These are phyloP conservation scores for Priceomyces castillae DNA, from an alignment of 805 yeast genomes.

Conservation along the genomic window DNA sequence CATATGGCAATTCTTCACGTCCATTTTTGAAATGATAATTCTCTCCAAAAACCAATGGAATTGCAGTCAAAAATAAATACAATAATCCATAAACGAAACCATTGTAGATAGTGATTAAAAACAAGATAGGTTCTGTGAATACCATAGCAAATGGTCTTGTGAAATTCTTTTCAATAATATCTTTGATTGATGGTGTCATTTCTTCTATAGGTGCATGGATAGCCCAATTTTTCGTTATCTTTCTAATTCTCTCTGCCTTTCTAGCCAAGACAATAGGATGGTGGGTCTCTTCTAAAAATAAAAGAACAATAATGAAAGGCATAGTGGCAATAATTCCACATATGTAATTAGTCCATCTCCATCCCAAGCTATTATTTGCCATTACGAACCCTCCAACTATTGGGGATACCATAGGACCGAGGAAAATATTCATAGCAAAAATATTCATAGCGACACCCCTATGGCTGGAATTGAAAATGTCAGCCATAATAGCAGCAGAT, in stretches of 20 bases:
- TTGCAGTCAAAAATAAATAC: conserved; percentile 35
- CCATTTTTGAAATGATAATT: conserved; percentile 59
- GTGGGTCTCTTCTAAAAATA: too few relatives aligned
- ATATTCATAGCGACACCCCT: conserved; percentile 14
- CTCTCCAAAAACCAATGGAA: conserved; percentile 38
- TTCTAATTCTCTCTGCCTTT: too few relatives aligned
- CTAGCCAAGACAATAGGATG: not conserved
- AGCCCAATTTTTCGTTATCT: too few relatives aligned
- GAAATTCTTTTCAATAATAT: conserved; percentile 34
- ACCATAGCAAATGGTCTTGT: conserved; percentile 28
- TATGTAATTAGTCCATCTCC: conserved; percentile 44
- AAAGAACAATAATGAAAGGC: too few relatives aligned
- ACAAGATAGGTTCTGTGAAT: conserved; percentile 30
- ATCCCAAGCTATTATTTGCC: conserved; percentile 30
- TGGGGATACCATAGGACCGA: conserved; percentile 77
- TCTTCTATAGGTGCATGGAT: conserved; percentile 40
- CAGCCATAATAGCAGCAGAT: conserved; percentile 77
- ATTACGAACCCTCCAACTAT: conserved; percentile 43
- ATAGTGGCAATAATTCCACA: not conserved
- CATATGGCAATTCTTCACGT: conserved; percentile 66
- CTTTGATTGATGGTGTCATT: conserved; percentile 26
- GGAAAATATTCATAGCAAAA: conserved; percentile 66
- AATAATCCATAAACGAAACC: conserved; percentile 42
- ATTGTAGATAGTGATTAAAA: conserved; percentile 35
- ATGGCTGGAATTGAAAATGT: conserved; percentile 54